These are phyloP conservation scores for Chenopodium album DNA, from an alignment of 148 eudicot genomes.

Conservation along the genomic window DNA sequence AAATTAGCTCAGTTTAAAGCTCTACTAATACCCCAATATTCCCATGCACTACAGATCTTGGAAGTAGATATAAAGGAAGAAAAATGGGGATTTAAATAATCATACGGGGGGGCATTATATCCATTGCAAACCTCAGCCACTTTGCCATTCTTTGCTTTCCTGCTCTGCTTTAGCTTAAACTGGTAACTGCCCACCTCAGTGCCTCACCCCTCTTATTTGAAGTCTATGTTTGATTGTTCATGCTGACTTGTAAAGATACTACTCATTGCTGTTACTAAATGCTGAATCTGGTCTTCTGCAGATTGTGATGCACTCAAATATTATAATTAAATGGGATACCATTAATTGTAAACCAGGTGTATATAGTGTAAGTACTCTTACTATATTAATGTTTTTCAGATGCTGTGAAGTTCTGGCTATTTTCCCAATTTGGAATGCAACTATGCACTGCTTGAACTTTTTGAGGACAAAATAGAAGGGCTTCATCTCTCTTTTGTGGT, in stretches of 20 bases:
- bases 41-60: conserved; percentile 14
- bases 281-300: conserved; percentile 18
- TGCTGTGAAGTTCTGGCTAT: not conserved
- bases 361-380: conserved; percentile 46
- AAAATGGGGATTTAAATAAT: conserved; percentile 30
- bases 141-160: conserved; percentile 29
- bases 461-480: too few species aligned
- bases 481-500: too few species aligned
- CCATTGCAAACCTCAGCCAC: conserved; percentile 19
- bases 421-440: not conserved
- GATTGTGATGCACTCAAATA: conserved; percentile 62
- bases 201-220: too few species aligned
- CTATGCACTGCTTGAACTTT: too few species aligned
- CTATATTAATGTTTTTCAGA: not conserved
- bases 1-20: not conserved
- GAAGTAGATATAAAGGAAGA: not conserved
- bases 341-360: conserved; percentile 58
- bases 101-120: conserved; percentile 9
- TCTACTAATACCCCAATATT: not conserved
- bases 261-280: not conserved
- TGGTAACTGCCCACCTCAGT: conserved; percentile 23
- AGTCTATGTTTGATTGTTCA: too few species aligned
- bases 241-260: too few species aligned
- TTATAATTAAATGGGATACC: conserved; percentile 66
- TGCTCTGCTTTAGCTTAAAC: conserved; percentile 30